Evolutionary conservation across 148 eudicot genomes (phyloP).

Genomic region (Suaeda aralocaspica): DNA sequence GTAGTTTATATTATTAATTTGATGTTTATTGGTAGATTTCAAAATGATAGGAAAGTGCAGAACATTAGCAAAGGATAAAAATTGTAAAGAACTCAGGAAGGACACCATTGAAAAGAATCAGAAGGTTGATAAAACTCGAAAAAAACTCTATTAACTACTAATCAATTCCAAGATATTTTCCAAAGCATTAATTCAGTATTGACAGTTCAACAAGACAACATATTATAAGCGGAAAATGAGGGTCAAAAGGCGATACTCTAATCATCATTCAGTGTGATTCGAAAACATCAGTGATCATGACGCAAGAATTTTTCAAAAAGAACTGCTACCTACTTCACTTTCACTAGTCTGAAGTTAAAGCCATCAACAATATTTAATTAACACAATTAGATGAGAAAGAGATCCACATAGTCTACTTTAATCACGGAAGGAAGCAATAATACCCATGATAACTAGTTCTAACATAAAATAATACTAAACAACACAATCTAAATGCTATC

Average conservation of each 20-base stretch:
- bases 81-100: background rate
- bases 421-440: conserved; percentile 22
- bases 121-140: too few relatives aligned
- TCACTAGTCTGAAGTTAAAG: conserved; percentile 17
- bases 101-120: background rate
- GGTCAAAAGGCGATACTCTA: background rate
- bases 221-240: background rate
- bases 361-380: background rate
- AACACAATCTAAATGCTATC: conserved; percentile 6
- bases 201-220: conserved; percentile 13
- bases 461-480: background rate
- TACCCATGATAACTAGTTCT: background rate
- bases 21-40: conserved; percentile 14
- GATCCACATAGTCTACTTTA: conserved; percentile 16
- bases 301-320: conserved; percentile 15
- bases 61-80: background rate
- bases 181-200: conserved; percentile 6
- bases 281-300: background rate
- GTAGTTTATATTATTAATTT: conserved; percentile 1
- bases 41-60: background rate
- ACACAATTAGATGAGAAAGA: background rate
- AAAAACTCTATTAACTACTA: too few relatives aligned
- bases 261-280: conserved; percentile 11
- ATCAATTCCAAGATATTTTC: background rate
- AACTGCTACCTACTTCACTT: conserved; percentile 20